phyloP scores from a whole-genome alignment of 306 rosid species.

The Cyamopsis tetragonoloba region DNA sequence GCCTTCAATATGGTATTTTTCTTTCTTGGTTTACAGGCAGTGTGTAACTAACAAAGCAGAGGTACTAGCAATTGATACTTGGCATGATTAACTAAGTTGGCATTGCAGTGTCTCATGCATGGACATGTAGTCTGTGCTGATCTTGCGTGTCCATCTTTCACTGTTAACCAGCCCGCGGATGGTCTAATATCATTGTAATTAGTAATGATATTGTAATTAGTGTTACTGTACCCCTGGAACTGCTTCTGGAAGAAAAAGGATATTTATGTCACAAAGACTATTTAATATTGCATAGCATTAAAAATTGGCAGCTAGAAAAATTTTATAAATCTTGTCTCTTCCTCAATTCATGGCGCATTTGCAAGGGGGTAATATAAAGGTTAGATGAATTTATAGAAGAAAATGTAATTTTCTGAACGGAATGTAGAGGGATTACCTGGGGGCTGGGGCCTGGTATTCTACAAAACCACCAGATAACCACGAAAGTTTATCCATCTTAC shows the following conservation, averaged over 20 bases:
- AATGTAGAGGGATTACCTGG: neutral
- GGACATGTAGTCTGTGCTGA: constrained; percentile 16
- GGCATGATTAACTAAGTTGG: constrained; percentile 25
- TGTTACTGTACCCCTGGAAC: constrained; percentile 12
- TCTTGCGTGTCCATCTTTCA: constrained; percentile 23
- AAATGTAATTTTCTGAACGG: neutral
- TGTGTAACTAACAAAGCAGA: constrained; percentile 47
- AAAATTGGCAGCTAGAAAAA: neutral
- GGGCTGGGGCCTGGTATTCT: neutral
- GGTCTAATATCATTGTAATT: constrained; percentile 32
- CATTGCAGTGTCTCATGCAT: constrained; percentile 24
- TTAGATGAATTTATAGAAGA: neutral
- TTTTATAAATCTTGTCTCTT: neutral
- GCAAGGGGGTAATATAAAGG: neutral
- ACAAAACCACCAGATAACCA: neutral
- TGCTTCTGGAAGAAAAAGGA: constrained; percentile 10
- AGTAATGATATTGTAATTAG: constrained; percentile 28
- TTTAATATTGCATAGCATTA: constrained; percentile 16
- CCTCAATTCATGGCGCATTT: neutral
- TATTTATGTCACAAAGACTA: constrained; percentile 3
- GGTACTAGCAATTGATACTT: constrained; percentile 12
- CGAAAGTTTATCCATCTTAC: too few species aligned
- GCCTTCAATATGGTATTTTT: constrained; percentile 19
- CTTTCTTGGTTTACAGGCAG: constrained; percentile 52
- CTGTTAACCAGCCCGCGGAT: constrained; percentile 14